Percentiles rank a stretch among this genome's conserved stretches.
Conservation (phyloP, 1,284 basidiomycete genomes). For the Ceratobasidium sp. region DNA sequence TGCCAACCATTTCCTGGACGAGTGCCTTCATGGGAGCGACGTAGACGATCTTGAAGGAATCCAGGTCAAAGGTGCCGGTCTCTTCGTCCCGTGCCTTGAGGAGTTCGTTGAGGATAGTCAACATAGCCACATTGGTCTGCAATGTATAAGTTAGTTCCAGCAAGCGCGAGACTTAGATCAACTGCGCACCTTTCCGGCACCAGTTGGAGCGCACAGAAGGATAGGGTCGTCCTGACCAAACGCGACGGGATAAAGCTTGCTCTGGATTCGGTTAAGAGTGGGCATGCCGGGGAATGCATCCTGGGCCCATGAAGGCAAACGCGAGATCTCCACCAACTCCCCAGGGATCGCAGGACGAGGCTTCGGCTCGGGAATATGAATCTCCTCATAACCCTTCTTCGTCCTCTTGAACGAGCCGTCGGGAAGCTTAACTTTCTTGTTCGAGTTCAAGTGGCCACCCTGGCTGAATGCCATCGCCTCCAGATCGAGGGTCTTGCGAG, state of each 20-base stretch:
- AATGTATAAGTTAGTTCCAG: slow-evolving; percentile 61
- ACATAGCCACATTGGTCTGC: slow-evolving; percentile 97
- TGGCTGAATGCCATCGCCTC: slow-evolving; percentile 96
- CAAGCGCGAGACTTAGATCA: slow-evolving; percentile 67
- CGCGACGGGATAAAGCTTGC: slow-evolving; percentile 90
- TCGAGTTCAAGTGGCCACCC: slow-evolving; percentile 96
- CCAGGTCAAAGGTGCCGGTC: slow-evolving; percentile 87
- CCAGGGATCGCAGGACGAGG: slow-evolving; percentile 73
- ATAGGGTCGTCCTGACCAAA: slow-evolving; percentile 93
- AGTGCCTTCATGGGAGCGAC: slow-evolving; percentile 99
- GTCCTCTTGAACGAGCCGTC: slow-evolving; percentile 98
- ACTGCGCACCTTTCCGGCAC: slow-evolving; percentile 89
- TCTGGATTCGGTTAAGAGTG: slow-evolving; percentile 94
- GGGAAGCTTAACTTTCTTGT: slow-evolving; percentile 97
- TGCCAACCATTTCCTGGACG: slow-evolving; percentile 97
- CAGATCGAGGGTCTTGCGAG: slow-evolving; percentile 88
- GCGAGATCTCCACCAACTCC: slow-evolving; percentile 79
- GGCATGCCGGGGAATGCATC: slow-evolving; percentile 82
- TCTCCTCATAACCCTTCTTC: slow-evolving; percentile 98
- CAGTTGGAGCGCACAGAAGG: slow-evolving; percentile 96
- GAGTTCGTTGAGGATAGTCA: slow-evolving; percentile 90
- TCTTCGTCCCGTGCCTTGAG: slow-evolving; percentile 84
- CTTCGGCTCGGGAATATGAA: slow-evolving; percentile 95
- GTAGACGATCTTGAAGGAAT: slow-evolving; percentile 97
- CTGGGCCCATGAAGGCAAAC: slow-evolving; percentile 88